Percentiles rank a stretch among this genome's conserved stretches.
Evolutionary conservation across 78 protist species (phyloP).

Genomic region (Dictyostelium intermedium): DNA sequence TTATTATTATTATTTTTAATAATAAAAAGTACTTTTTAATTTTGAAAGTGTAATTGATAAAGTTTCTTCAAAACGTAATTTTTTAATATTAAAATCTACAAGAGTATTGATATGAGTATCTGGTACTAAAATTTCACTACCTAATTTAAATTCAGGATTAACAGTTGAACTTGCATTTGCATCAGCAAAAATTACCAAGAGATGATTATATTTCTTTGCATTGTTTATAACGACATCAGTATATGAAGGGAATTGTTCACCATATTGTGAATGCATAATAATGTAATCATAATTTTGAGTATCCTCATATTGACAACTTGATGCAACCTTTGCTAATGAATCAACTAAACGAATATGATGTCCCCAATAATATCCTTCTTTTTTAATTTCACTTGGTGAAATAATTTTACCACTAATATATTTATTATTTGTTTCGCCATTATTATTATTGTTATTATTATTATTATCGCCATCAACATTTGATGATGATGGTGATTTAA

Average conservation of each 20-base stretch:
- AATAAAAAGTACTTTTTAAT: constrained; percentile 10
- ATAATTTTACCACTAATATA: constrained; percentile 11
- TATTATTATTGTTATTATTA: background rate
- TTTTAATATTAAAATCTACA: background rate
- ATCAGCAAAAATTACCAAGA: background rate
- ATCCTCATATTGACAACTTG: background rate
- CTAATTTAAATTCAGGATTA: background rate
- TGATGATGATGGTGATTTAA: no score
- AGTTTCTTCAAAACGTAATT: constrained; percentile 28
- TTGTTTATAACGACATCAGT: background rate
- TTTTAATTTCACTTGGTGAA: constrained; percentile 20
- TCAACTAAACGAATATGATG: constrained; percentile 37
- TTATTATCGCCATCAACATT: no score
- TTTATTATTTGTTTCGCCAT: background rate
- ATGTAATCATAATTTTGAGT: constrained; percentile 27
- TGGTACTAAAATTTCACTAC: background rate
- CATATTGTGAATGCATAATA: background rate
- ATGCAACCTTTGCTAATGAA: background rate
- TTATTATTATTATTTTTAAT: background rate
- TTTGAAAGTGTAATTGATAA: constrained; percentile 16
- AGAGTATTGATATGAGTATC: constrained; percentile 7
- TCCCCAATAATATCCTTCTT: constrained; percentile 72
- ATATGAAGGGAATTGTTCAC: background rate
- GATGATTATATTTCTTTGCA: background rate
- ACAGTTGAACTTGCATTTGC: background rate